Evolutionary conservation across 148 eudicot species (phyloP), one percentile per base, ranked within the genome.

Genomic region (Silene uniflora): DNA sequence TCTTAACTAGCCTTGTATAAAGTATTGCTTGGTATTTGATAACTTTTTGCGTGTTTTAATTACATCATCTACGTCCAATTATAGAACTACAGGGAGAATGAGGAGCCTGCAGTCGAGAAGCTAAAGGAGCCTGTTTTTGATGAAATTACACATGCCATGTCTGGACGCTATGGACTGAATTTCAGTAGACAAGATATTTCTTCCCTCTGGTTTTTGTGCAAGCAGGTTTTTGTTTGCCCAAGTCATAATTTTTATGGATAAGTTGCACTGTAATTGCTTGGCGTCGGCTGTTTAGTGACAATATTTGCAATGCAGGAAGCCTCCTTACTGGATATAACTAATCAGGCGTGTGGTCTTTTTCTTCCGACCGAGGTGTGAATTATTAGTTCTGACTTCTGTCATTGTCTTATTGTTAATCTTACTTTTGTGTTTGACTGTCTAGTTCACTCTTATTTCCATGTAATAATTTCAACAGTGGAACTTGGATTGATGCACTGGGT

Each of bases 161-260:
- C 83, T 61, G 74, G 25, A 67, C 97, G 96, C 21, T 88, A 87
- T 80, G 91, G 83, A 73, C 89, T 92, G 49, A 92, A 89, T 73
- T 95, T 95, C 80, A 90, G 91, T 25, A 72, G 84, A 77, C 81
- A 83, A 73, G 93, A 89, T 86, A 80, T 80, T 54, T 92, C 96
- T 71, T 89, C 97, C 78, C 89, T 95, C 60, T 95, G 98, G 98
- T 89, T 89, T 83, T 77, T 92, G 69, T 95, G 98, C 89, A 95
- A 90, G 78, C 96, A 95, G 98, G 98, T 95, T 22, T 39, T 56
- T 54, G 25, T 59, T 29, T 46, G 39, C 17, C 29, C 58, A 71
- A 52, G 62, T 23, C 23, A n/a, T 27, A 9, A 52, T 59, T 25
- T 42, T 54, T 24, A 39, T 27, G 52, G 58, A 42, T 13, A 63